phyloP scores from a whole-genome alignment of 371 early-diverging fungal genomes.

The Saksenaea vasiformis region DNA sequence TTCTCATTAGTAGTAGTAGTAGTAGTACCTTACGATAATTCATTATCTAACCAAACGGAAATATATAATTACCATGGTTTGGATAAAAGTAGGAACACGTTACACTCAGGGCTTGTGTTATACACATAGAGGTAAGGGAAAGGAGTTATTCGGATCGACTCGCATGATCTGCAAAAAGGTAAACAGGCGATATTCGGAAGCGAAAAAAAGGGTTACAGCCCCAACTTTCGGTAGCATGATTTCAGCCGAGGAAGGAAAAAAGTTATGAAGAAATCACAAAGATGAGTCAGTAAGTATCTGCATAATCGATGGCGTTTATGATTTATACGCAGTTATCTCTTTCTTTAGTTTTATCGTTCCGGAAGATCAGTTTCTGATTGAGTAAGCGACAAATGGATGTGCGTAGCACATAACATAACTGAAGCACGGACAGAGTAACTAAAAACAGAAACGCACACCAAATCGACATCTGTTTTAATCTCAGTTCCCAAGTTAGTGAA shows the following conservation, averaged over 20 bases:
- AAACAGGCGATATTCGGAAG: not conserved
- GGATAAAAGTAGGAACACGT: not conserved
- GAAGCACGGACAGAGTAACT: not conserved
- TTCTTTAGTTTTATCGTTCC: not conserved
- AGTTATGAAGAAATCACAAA: not conserved
- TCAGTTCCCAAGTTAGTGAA: constrained; percentile 1
- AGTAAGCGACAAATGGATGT: not conserved
- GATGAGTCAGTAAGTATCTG: not conserved
- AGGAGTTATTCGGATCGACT: not conserved
- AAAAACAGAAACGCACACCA: constrained; percentile 1
- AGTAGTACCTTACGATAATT: not conserved
- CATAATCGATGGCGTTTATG: not conserved
- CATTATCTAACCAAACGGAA: not conserved
- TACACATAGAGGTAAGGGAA: not conserved
- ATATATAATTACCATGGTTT: not conserved
- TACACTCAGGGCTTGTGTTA: not conserved
- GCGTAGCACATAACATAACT: not conserved
- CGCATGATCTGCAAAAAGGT: not conserved
- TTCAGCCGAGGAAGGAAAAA: not conserved
- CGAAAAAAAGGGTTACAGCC: not conserved
- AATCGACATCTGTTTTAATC: not conserved
- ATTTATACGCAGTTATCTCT: not conserved
- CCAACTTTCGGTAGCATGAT: not conserved
- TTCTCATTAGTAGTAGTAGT: no score
- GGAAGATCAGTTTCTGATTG: not conserved